Evolutionary conservation across 352 stramenopile species (phyloP), one percentile per base, ranked within the genome.

Genomic region (Sclerospora graminicola): DNA sequence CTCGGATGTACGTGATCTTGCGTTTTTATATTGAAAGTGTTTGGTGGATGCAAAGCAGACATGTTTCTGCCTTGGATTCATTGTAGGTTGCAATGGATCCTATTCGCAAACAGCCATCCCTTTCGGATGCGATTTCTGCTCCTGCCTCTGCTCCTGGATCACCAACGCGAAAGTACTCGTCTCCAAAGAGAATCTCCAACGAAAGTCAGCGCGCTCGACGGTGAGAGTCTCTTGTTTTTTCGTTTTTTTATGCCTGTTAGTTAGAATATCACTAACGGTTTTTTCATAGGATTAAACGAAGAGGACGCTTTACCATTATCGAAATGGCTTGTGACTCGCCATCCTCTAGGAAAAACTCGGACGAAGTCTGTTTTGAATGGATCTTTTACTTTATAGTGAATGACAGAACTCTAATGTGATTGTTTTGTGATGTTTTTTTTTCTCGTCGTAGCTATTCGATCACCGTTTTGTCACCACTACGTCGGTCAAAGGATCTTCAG

Each of bases 251-350:
- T 53, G 48, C 34, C 28, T 30, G 47, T 18, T 59, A 42, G 41
- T 16, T 45, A 33, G 10, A 37, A 49, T 27, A 45, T 14, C 50
- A 37, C 48, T 46, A 29, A 44, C 45, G 33, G 21, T 16, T 28
- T 48, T 57, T 48, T 42, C 18, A 40, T 34, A 80, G 73, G 20
- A 60, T 84, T n/a, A 84, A 82, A 60, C 77, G 66, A 33, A 81
- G 78, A 56, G 76, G 77, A 4, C 74, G 77, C n/a, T 89, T 89
- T 50, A 89, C 77, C 38, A 89, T 89, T 57, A 89, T 85, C 32
- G 77, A 89, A 46, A 55, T 87, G 24, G 63, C 75, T 21, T 78
- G 58, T 11, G 69, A 82, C 51, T 78, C 76, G 13, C 69, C 73
- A 11, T 66, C 63, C 9, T 77, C 68, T 3, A 62, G 60, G 26